A percentile compares a stretch with the other conserved stretches of the same genome.
phyloP scores from a whole-genome alignment of 768 basidiomycete genomes.

The Panaeolus cyanescens region DNA sequence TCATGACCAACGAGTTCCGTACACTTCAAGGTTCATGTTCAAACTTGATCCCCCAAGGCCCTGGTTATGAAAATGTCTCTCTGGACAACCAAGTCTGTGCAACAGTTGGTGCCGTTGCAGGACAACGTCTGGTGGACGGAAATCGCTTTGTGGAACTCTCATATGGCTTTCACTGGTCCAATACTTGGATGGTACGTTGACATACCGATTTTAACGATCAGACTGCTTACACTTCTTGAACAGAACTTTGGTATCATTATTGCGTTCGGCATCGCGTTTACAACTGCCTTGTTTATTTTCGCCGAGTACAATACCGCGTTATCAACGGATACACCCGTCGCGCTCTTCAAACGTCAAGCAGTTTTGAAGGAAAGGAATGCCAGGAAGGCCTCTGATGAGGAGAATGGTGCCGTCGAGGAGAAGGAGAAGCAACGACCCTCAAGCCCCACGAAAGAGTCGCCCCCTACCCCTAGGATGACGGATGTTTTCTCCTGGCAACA shows the following conservation, averaged over 20 bases:
- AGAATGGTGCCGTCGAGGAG: not conserved
- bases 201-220: not conserved
- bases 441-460: not conserved
- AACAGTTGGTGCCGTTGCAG: slow-evolving; percentile 60
- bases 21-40: slow-evolving; percentile 63
- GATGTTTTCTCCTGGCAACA: slow-evolving; percentile 82
- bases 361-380: slow-evolving; percentile 17
- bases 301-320: slow-evolving; percentile 53
- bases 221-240: not conserved
- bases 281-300: slow-evolving; percentile 52
- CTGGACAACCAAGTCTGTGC: slow-evolving; percentile 75
- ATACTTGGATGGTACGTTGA: slow-evolving; percentile 41
- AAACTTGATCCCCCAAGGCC: slow-evolving; percentile 58
- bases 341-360: slow-evolving; percentile 68
- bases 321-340: slow-evolving; percentile 28
- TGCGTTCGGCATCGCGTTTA: slow-evolving; percentile 65
- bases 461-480: not conserved
- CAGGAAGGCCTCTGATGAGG: not conserved
- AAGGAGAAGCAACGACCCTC: not conserved
- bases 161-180: slow-evolving; percentile 43
- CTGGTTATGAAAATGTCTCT: slow-evolving; percentile 58
- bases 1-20: slow-evolving; percentile 84
- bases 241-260: slow-evolving; percentile 70
- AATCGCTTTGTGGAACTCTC: slow-evolving; percentile 47
- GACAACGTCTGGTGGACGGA: slow-evolving; percentile 62